Evolutionary conservation across 345 rosid species (phyloP), one percentile per base, ranked within the genome.

Genomic region (Carallia pectinifolia): DNA sequence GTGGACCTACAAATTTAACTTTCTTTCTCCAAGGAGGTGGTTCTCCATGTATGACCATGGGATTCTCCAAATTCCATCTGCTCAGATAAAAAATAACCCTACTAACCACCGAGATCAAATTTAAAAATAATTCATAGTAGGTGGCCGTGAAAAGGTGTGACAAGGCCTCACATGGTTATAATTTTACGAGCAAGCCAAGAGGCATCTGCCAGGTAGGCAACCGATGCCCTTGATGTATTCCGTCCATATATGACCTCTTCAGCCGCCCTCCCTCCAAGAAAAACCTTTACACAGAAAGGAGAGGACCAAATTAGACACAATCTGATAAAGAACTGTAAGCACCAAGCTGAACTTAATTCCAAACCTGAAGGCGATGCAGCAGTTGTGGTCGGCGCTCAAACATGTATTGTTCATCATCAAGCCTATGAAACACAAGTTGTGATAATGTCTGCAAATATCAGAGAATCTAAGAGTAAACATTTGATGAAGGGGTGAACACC

Each of bases 161-260:
- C 23, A 23, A 48, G 50, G 61, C 73, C 88, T 66, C 37, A 89
- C 98, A 86, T 83, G 58, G 96, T 87, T 72, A 90, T 77, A 68
- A 90, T 88, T 85, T 93, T 93, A 71, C 96, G 96, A 80, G 98
- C 97, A 68, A 93, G 89, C 98, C 98, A 93, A 72, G 98, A 89
- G 53, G 97, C 98, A 65, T 90, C 93, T 3, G 96, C 92, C 65
- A 93, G 97, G 78, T 90, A 93, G 76, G 79, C 71, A 34, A 93
- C 86, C 6, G 98, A 90, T 76, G 93, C 93, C 67, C 74, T 86
- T 27, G 98, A 93, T 74, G 96, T 89, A 84, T 93, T 96, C 69
- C 87, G 76, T 27, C 98, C 98, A 69, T 89, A 90, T 59, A 93
- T 84, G 18, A 90, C 92, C 80, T 93, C 92, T 81, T 90, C 98